phyloP scores from a whole-genome alignment of 2,329 filamentous ascomycete genomes.

The Exophiala oligosperma region DNA sequence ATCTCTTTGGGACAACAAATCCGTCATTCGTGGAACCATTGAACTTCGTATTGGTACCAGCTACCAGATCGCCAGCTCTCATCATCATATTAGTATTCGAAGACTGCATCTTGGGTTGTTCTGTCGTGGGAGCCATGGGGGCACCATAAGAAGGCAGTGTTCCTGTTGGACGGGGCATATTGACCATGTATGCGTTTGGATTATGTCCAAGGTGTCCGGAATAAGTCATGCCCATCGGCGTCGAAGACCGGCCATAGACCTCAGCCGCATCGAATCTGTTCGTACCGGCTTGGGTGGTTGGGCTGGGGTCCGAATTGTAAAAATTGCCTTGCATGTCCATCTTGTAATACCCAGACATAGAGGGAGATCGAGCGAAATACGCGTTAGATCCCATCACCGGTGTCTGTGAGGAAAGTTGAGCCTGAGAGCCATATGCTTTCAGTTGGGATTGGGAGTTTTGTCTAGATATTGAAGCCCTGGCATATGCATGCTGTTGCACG shows the following conservation, averaged over 20 bases:
- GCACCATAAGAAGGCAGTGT: not conserved
- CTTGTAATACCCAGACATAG: slow-evolving; percentile 13
- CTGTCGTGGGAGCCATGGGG: not conserved
- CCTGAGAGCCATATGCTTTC: not conserved
- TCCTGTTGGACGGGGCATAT: not conserved
- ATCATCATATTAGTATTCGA: slow-evolving; percentile 2
- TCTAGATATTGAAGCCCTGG: not conserved
- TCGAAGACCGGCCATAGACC: not conserved
- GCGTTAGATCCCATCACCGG: not conserved
- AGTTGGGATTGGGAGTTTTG: not conserved
- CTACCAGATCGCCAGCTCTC: slow-evolving; percentile 17
- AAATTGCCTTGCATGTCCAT: slow-evolving; percentile 1
- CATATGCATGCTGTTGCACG: slow-evolving; percentile 3
- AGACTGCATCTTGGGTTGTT: not conserved
- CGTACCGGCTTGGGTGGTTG: too few species aligned
- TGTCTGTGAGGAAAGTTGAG: not conserved
- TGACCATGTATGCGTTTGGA: slow-evolving; percentile 3
- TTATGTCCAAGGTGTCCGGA: not conserved
- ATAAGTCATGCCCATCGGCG: slow-evolving; percentile 1
- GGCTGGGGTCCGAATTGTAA: not conserved
- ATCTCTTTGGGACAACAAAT: slow-evolving; percentile 18
- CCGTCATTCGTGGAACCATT: slow-evolving; percentile 12
- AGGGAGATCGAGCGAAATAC: slow-evolving; percentile 5
- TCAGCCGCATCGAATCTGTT: not conserved
- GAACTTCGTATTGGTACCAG: slow-evolving; percentile 20